Evolutionary conservation across 306 rosid species (phyloP), one percentile per base, ranked within the genome.

Genomic region (Dalbergia cochinchinensis): DNA sequence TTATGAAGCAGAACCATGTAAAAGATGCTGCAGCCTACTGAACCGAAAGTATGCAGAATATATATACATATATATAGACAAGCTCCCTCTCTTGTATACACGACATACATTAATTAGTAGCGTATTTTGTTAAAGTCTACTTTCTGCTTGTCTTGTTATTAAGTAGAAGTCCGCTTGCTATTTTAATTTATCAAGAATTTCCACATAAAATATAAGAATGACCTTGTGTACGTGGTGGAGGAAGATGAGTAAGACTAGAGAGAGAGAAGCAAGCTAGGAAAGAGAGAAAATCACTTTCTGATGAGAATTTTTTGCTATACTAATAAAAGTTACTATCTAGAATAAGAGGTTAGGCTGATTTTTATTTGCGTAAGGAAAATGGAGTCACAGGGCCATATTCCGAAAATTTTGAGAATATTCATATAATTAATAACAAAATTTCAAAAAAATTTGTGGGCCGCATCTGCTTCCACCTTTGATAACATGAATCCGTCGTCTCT

Each of bases 91-190:
- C 11, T 41, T 31, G 41, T 12, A 16, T 11, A 15, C 53, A 47
- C 53, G 12, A 47, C 14, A 11, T 47, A 47, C 14, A 11, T 47
- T 47, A 47, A 26, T 20, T 11, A 19, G 37, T 65, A 11, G 26
- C 62, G 51, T 63, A 26, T 78, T 69, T 75, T 48, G 16, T 20
- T 12, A 59, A 59, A 26, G 77, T 80, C 73, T 63, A 48, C 55
- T 13, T 12, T 42, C 48, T 42, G 11, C 10, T 42, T 42, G 48
- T 42, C 48, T 42, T 7, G 48, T 42, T 42, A 5, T 55, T 19
- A 77, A 53, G 31, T 48, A 31, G 0, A 76, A 73, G 59, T 34
- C 77, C 4, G 15, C 45, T 54, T 50, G 18, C 18, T 35, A 11
- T 31, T 37, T 26, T 35, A 11, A 16, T 37, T 26, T 26, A 11